These are phyloP conservation scores for Annona squamosa DNA, from an alignment of 164 flowering plant species.

Conservation along the genomic window DNA sequence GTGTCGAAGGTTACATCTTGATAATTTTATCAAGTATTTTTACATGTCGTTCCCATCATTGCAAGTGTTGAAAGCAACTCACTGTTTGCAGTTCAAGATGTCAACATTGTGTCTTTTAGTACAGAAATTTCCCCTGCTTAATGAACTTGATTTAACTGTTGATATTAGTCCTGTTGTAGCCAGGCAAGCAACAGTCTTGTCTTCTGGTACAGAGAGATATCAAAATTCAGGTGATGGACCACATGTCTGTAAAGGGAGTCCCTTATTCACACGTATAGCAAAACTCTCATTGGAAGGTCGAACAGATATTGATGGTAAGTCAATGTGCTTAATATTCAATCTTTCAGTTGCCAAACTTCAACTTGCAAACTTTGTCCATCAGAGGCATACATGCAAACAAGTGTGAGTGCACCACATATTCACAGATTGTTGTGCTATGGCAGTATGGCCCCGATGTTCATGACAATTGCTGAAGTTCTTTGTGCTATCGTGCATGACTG, in stretches of 20 bases:
- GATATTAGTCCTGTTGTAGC: slow-evolving; percentile 48
- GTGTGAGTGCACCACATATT: not conserved
- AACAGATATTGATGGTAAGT: slow-evolving; percentile 56
- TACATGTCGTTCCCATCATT: slow-evolving; percentile 63
- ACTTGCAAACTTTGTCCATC: not conserved
- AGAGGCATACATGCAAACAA: not conserved
- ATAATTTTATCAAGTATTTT: slow-evolving; percentile 39
- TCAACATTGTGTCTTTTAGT: slow-evolving; percentile 28
- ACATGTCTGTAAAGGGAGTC: slow-evolving; percentile 7
- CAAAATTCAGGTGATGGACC: slow-evolving; percentile 4
- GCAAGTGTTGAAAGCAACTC: slow-evolving; percentile 45
- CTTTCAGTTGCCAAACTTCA: not conserved
- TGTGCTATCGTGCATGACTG: no score
- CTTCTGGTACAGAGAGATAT: slow-evolving; percentile 9
- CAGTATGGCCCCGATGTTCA: no score
- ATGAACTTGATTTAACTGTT: slow-evolving; percentile 50
- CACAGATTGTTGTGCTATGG: no score
- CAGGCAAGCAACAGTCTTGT: slow-evolving; percentile 20
- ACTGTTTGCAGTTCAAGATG: slow-evolving; percentile 37
- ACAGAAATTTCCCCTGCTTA: slow-evolving; percentile 34
- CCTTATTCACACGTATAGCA: slow-evolving; percentile 30
- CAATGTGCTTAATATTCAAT: slow-evolving; percentile 3
- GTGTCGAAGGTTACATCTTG: slow-evolving; percentile 41
- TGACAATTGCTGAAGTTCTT: no score
- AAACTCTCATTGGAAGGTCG: slow-evolving; percentile 67